Evolutionary conservation across 2,329 filamentous ascomycete species (phyloP), one percentile per base, ranked within the genome.

Genomic region (Helminthosporium solani): DNA sequence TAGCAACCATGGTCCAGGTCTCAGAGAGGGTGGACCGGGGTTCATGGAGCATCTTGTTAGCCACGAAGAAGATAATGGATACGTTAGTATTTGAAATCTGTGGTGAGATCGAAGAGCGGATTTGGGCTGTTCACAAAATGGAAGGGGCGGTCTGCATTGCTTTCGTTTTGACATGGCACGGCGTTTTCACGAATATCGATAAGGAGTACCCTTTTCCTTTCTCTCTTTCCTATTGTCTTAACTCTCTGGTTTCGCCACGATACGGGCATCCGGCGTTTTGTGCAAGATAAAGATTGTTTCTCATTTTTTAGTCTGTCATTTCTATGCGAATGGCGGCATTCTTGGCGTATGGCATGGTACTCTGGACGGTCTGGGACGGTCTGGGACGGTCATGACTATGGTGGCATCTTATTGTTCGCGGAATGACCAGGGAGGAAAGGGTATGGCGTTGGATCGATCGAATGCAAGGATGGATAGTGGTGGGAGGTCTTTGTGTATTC

Each of bases 61-160:
- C 9, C 61, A 62, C 7, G 53, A 53, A n/a, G 64, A 68, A 15
- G 68, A 70, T 9, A 63, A 59, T 4, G 68, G 67, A 21, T 65
- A 70, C 46, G 69, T 70, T 38, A 71, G 68, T 46, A 63, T 70
- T 27, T 71, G 39, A 60, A 12, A 11, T 2, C 16, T 9, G 31
- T 20, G 33, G 7, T 27, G 25, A 27, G 28, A 31, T 14, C 28
- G 28, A 14, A 31, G 7, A 14, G 8, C 14, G 7, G 12, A 31
- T 6, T 31, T 34, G 28, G 18, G 19, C 18, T 33, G 23, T 33
- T 9, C 35, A 2, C 16, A 45, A 5, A 21, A 15, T 34, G 33
- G 28, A 40, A 19, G 30, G 20, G 33, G 33, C 41, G 21, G 21
- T 45, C 25, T 33, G 43, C 30, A 36, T 37, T 9, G 9, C 33